Percentiles rank a stretch among this genome's conserved stretches.
phyloP scores from a whole-genome alignment of 257 asterid genomes.

The Penstemon barbatus region DNA sequence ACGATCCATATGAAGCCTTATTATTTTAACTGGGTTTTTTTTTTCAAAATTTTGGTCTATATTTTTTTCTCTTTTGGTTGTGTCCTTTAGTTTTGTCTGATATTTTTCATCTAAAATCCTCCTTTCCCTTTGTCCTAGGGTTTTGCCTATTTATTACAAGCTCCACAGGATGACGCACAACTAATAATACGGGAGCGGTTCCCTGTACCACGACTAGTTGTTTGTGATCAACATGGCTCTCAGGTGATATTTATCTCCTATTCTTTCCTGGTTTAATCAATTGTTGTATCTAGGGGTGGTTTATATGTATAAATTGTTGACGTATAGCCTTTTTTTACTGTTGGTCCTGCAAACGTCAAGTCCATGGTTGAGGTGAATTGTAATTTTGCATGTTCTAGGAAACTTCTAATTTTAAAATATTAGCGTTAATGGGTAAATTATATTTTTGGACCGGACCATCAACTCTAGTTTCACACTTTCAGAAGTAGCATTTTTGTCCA shows the following conservation, averaged over 20 bases:
- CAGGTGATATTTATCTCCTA: constrained; percentile 54
- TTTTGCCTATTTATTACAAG: constrained; percentile 81
- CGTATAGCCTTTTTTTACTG: neutral
- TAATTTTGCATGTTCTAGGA: too few species aligned
- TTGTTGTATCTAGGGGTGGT: constrained; percentile 14
- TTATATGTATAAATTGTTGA: neutral
- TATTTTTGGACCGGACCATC: too few species aligned
- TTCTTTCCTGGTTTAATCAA: neutral
- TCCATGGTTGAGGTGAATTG: too few species aligned
- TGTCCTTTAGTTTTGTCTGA: neutral
- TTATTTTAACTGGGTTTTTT: too few species aligned
- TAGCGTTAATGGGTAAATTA: too few species aligned
- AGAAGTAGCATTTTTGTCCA: too few species aligned
- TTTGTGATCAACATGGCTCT: constrained; percentile 99
- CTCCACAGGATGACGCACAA: constrained; percentile 88
- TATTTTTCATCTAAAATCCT: constrained; percentile 12
- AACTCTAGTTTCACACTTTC: too few species aligned
- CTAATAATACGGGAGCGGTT: constrained; percentile 81
- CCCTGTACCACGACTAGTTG: constrained; percentile 93
- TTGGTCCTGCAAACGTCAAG: too few species aligned
- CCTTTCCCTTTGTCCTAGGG: constrained; percentile 42
- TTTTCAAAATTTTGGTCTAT: neutral
- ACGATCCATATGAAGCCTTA: too few species aligned
- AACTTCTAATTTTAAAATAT: too few species aligned
- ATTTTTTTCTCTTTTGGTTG: neutral